These are phyloP conservation scores for Westerdykella sp. DNA, from an alignment of 2,329 filamentous ascomycete genomes.

Conservation along the genomic window DNA sequence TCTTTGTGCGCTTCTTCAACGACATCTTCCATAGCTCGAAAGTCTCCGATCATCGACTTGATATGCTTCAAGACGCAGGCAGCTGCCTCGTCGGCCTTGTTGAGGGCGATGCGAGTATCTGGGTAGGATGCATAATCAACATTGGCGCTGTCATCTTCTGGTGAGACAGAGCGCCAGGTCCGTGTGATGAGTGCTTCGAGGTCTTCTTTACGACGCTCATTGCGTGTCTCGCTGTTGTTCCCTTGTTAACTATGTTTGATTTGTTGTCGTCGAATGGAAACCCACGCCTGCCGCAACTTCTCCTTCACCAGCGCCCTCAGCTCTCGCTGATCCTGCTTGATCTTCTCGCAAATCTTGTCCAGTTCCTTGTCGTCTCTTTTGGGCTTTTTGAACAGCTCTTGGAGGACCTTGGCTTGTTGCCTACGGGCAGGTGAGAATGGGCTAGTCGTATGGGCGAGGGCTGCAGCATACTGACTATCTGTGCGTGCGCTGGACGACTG, in stretches of 20 bases:
- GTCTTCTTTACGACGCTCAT: conserved; percentile 15
- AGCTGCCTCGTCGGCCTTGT: conserved; percentile 2
- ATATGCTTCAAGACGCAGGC: conserved; percentile 13
- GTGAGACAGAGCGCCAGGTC: conserved; percentile 12
- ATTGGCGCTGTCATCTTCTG: conserved; percentile 10
- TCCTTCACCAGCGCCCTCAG: conserved; percentile 16
- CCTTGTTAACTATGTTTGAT: neutral
- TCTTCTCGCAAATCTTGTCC: conserved; percentile 15
- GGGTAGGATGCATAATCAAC: conserved; percentile 11
- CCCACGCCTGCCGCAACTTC: conserved; percentile 18
- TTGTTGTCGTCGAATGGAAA: neutral
- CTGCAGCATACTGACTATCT: conserved; percentile 21
- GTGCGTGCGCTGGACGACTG: conserved; percentile 3
- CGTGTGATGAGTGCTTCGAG: conserved; percentile 13
- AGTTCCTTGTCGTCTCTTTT: conserved; percentile 18
- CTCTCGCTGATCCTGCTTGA: conserved; percentile 12
- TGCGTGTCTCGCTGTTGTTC: conserved; percentile 12
- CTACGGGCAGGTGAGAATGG: conserved; percentile 1
- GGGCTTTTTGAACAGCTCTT: conserved; percentile 13
- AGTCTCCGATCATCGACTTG: conserved; percentile 16
- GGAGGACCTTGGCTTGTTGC: conserved; percentile 19
- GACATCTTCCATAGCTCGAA: conserved; percentile 18
- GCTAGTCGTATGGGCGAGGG: neutral
- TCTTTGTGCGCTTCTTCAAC: conserved; percentile 13
- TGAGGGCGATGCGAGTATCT: conserved; percentile 5